Base-by-base conservation (phyloP, 371 early-diverging fungal genomes). In the Nematocida sp. region DNA sequence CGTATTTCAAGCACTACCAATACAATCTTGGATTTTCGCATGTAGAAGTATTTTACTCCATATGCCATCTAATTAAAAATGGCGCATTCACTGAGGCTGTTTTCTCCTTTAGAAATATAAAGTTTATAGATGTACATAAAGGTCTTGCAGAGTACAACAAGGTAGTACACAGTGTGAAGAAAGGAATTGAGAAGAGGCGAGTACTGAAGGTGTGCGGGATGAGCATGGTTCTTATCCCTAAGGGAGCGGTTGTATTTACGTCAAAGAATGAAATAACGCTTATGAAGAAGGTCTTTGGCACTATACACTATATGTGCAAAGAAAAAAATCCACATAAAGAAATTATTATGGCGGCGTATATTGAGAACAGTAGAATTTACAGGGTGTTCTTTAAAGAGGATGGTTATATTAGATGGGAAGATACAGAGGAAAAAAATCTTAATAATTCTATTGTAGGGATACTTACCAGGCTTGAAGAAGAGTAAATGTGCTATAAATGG, bases 1-100 rank as follows among this genome's bases (percentile, higher is more conserved):
- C 25, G 20, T 78, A 78, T 40, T 39, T 67, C 9, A 50, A 62
- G 55, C 40, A 70, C 80, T 78, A 78, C 42, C 76, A 78, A 45
- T 78, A 69, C 70, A 78, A 78, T 42, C 11, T 20, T 9, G 42
- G 25, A 23, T 40, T 78, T 33, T 78, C 80, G 61, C 80, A 78
- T 25, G 40, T 78, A 9, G 80, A 78, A 44, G 80, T 27, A 6
- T 78, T 78, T 27, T 78, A 67, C 39, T 18, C 54, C 7, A 78
- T 78, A 27, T 52, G 69, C 50, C 15, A 15, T 55, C 62, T 78
- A 0, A 62, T 78, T n/a, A 42, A 45, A 20, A 70, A 70, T 7
- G 25, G 44, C 6, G 13, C 15, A 3, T 78, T 45, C 61, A 66
- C 55, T 27, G 69, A 78, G 57, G 80, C 80, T 25, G 54, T 78